Evolutionary conservation across 208 protist species (phyloP), one percentile per base, ranked within the genome.

Genomic region (Leishmania braziliensis): DNA sequence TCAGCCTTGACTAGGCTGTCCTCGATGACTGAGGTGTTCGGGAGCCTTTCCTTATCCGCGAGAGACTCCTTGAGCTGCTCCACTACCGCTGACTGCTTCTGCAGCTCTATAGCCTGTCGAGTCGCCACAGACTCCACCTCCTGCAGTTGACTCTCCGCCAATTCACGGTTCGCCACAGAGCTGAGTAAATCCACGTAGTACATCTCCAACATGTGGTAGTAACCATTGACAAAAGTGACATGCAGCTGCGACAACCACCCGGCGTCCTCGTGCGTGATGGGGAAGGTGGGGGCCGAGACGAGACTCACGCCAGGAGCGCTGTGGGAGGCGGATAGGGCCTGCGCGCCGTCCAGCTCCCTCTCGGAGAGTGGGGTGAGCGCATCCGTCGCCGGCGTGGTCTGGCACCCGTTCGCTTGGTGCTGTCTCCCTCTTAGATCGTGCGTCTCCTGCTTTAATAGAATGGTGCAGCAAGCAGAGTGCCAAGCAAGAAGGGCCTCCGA

Each of bases 121-220:
- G 60, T 65, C 43, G 86, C 84, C 23, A 91, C 60, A 12, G 77
- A 82, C 72, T 89, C 84, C 68, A 82, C 77, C 74, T 84, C 75
- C 43, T 86, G 73, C 53, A 91, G 84, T 69, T 90, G 84, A 54
- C 54, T 53, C 74, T 85, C 84, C 26, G 87, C 70, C 75, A 91
- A 36, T 75, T 90, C 90, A 18, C 87, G 77, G 56, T 86, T 85
- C 33, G 76, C 86, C 46, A 95, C 85, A 33, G 86, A 82, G 73
- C 88, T 84, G 16, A 93, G 73, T 36, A 92, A 78, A 74, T 93
- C 92, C 14, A 95, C 84, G 83, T 92, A 91, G 85, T 92, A 91
- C 74, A 86, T 86, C 74, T 93, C 92, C 3, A 91, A 82, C 62
- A 84, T 85, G 56, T 50, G 39, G 54, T 90, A 92, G 83, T 92